A percentile compares a stretch with the other conserved stretches of the same genome.
phyloP scores from a whole-genome alignment of 2,329 filamentous ascomycete species.

The Botrytis porri region DNA sequence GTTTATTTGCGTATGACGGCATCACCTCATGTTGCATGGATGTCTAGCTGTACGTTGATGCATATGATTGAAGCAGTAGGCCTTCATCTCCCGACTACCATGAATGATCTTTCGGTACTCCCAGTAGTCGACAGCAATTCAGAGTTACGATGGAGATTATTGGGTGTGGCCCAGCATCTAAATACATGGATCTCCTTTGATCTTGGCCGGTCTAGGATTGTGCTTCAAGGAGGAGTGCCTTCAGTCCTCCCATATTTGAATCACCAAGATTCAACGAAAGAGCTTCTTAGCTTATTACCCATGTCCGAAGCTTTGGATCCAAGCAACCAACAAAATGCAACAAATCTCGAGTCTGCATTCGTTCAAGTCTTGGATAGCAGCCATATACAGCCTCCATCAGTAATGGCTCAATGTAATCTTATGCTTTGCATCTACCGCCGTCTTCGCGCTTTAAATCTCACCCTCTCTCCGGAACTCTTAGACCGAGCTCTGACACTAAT shows the following conservation, averaged over 20 bases:
- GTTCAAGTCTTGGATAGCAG: not conserved
- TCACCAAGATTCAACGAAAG: slow-evolving; percentile 11
- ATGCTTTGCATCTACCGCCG: slow-evolving; percentile 15
- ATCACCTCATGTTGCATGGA: slow-evolving; percentile 31
- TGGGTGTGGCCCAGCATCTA: slow-evolving; percentile 14
- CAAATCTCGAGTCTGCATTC: not conserved
- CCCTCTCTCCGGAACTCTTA: not conserved
- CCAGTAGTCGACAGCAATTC: not conserved
- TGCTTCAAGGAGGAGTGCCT: not conserved
- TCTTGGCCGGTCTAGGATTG: slow-evolving; percentile 12
- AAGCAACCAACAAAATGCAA: not conserved
- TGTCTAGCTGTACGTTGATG: slow-evolving; percentile 29
- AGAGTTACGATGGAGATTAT: slow-evolving; percentile 14
- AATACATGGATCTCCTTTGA: slow-evolving; percentile 19
- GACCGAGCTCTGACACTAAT: not conserved
- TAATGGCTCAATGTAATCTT: slow-evolving; percentile 16
- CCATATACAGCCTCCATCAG: slow-evolving; percentile 4
- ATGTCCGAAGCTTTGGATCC: slow-evolving; percentile 16
- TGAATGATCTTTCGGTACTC: not conserved
- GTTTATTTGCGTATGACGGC: slow-evolving; percentile 30
- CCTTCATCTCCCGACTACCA: slow-evolving; percentile 30
- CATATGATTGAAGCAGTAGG: slow-evolving; percentile 33
- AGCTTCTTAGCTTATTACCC: slow-evolving; percentile 17
- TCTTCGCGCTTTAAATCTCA: slow-evolving; percentile 2
- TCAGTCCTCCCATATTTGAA: not conserved